These are phyloP conservation scores for Geotrichum phurueaensis DNA, from an alignment of 1,139 yeast species.

Conservation along the genomic window DNA sequence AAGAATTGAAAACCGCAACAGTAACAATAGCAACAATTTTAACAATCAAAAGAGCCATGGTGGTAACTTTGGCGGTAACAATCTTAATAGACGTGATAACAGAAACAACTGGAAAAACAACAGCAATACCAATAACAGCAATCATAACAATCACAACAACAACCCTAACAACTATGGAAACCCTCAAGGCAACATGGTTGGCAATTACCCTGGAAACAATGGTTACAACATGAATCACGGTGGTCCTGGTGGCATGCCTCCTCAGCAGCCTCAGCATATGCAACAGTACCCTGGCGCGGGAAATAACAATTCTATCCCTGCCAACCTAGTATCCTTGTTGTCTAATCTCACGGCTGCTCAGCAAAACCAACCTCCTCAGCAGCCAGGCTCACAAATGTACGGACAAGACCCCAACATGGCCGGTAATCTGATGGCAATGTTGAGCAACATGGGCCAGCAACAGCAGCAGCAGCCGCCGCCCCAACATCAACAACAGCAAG, in stretches of 20 bases:
- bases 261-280: constrained; percentile 8
- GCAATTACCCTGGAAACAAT: background rate
- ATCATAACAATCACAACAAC: constrained; percentile 7
- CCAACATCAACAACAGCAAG: background rate
- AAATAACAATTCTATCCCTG: constrained; percentile 9
- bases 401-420: constrained; percentile 17
- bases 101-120: constrained; percentile 3
- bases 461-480: background rate
- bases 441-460: constrained; percentile 2
- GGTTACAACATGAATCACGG: constrained; percentile 29
- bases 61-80: constrained; percentile 7
- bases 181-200: constrained; percentile 1
- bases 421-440: constrained; percentile 16
- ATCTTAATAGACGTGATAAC: background rate
- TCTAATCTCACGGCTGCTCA: constrained; percentile 12
- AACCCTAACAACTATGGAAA: background rate
- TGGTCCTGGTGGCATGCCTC: constrained; percentile 34
- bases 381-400: constrained; percentile 2
- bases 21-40: constrained; percentile 1
- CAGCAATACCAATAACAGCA: constrained; percentile 4
- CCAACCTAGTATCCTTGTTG: constrained; percentile 12
- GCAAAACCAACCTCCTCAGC: background rate
- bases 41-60: background rate
- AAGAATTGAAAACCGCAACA: constrained; percentile 2
- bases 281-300: constrained; percentile 5